Conservation (phyloP, 1,284 basidiomycete species). For the Tremellales sp. region DNA sequence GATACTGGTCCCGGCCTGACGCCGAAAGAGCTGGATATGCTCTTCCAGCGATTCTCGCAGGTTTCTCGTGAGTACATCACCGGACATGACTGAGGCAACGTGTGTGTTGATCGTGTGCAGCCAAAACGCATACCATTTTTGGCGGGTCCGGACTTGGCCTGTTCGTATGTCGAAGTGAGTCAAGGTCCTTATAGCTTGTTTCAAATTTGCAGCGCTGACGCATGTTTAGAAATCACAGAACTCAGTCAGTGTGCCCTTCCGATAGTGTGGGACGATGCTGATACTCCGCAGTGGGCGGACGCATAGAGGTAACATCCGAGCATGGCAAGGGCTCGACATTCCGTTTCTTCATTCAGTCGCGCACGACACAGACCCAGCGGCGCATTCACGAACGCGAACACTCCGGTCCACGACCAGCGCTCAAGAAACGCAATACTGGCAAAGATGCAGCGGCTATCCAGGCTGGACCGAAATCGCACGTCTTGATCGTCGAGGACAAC, state of each 20-base stretch:
- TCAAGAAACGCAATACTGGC: conserved; percentile 7
- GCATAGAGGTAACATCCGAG: conserved; percentile 37
- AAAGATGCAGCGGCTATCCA: neutral
- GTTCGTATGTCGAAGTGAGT: conserved; percentile 35
- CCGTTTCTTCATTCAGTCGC: conserved; percentile 43
- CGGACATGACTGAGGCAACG: neutral
- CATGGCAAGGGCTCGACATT: conserved; percentile 51
- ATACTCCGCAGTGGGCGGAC: conserved; percentile 29
- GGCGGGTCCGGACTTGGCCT: conserved; percentile 40
- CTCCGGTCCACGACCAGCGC: neutral
- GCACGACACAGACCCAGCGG: conserved; percentile 14
- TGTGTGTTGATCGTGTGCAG: neutral
- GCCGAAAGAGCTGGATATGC: conserved; percentile 25
- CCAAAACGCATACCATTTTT: conserved; percentile 38
- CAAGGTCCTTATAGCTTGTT: neutral
- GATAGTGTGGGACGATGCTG: neutral
- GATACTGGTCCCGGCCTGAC: conserved; percentile 42
- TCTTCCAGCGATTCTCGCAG: conserved; percentile 41
- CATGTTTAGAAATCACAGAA: conserved; percentile 34
- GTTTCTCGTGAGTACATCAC: conserved; percentile 22
- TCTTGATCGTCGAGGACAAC: conserved; percentile 47
- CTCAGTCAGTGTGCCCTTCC: conserved; percentile 18
- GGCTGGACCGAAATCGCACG: conserved; percentile 16
- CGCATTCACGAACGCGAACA: neutral
- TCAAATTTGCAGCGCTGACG: neutral